Evolutionary conservation across 768 basidiomycete species (phyloP), one percentile per base, ranked within the genome.

Genomic region (Serendipita indica): DNA sequence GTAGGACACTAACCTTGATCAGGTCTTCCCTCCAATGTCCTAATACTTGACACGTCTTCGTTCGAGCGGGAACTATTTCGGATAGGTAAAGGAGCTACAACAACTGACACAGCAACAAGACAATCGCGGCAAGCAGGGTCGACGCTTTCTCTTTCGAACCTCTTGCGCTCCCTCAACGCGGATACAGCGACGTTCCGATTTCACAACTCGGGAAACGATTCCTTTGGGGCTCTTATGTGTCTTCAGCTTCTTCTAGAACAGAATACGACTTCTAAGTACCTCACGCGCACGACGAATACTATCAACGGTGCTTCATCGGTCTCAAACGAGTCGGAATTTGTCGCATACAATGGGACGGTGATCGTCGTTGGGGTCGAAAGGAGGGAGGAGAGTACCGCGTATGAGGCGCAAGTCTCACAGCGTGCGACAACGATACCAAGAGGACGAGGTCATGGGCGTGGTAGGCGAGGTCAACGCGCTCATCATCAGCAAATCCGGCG

Each of bases 161-260:
- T 86, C 35, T 68, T 89, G n/a, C 75, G 73, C 58, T 83, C 84
- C 3, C 73, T 86, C 33, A 74, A 76, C 16, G 64, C 75, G 57
- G 66, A 68, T 79, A 77, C 60, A 66, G 69, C 13, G 66, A 83
- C 60, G 18, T 27, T 37, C 16, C 60, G 58, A 12, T 58, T 58
- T 27, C 79, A 84, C 67, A 88, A 89, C 64, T 72, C 87, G n/a
- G 87, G 87, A 13, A 90, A 90, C 67, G 83, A 86, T 62, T 83
- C 88, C 2, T 79, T 85, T 64, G 73, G 84, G 73, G 71, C 72
- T 56, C 75, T 90, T 28, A 79, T 84, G 39, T 79, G 74, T 12
- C 72, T 89, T 30, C 87, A 90, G 65, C 72, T 79, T 64, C 75
- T 90, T 35, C 68, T 86, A 12, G 82, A 83, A 57, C 82, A 81